Evolutionary conservation across 441 rosid species (phyloP).

Genomic region (Erysimum pusillum): DNA sequence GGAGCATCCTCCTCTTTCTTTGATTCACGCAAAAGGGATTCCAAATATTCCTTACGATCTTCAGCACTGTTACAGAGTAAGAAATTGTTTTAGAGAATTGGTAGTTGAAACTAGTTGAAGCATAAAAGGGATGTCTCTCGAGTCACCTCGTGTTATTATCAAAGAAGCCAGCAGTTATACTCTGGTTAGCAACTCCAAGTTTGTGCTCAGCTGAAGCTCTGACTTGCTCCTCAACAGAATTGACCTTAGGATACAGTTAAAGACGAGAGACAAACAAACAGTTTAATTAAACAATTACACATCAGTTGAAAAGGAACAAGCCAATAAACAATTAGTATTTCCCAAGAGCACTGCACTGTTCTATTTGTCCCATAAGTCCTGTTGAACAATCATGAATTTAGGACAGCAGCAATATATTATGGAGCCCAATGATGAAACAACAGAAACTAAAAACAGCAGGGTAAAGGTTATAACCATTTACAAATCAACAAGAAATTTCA

Average conservation of each 20-base stretch:
- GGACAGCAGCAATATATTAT: background rate
- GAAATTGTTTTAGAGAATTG: conserved; percentile 24
- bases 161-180: conserved; percentile 97
- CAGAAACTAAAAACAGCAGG: background rate
- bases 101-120: conserved; percentile 33
- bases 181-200: conserved; percentile 98
- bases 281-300: conserved; percentile 16
- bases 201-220: conserved; percentile 97
- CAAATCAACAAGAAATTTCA: background rate
- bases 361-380: conserved; percentile 2
- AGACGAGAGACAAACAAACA: conserved; percentile 37
- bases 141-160: conserved; percentile 92
- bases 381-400: conserved; percentile 23
- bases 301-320: background rate
- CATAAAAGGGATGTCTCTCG: conserved; percentile 18
- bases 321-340: conserved; percentile 9
- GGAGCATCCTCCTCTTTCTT: conserved; percentile 97
- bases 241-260: conserved; percentile 62
- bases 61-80: conserved; percentile 73
- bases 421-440: conserved; percentile 24
- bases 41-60: conserved; percentile 95
- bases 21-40: conserved; percentile 84
- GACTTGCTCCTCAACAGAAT: conserved; percentile 96
- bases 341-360: conserved; percentile 4
- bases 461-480: background rate